These are phyloP conservation scores for Macrophomina tecta DNA, from an alignment of 2,329 filamentous ascomycete species.

Conservation along the genomic window DNA sequence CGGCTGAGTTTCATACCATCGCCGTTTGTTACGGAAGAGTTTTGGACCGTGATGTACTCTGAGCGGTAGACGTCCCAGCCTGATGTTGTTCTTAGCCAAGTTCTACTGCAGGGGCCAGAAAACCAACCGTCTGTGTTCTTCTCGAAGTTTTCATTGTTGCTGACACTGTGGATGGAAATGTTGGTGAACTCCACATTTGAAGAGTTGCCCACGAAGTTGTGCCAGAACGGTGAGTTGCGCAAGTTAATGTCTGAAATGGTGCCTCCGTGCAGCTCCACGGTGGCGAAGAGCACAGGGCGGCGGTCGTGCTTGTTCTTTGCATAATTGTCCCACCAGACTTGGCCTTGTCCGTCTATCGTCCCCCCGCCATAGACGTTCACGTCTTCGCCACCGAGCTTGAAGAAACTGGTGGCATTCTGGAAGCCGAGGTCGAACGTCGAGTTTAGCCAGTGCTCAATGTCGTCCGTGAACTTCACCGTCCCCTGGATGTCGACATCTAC, in stretches of 20 bases:
- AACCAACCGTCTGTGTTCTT: slow-evolving; percentile 16
- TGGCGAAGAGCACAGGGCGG: slow-evolving; percentile 4
- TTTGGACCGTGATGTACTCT: slow-evolving; percentile 65
- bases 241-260: slow-evolving; percentile 1
- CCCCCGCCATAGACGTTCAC: slow-evolving; percentile 72
- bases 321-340: slow-evolving; percentile 69
- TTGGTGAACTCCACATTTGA: slow-evolving; percentile 1
- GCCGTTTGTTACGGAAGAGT: slow-evolving; percentile 68
- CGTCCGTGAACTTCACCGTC: slow-evolving; percentile 62
- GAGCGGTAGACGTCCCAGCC: slow-evolving; percentile 16
- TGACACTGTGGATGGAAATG: slow-evolving; percentile 12
- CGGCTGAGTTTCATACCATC: slow-evolving; percentile 49
- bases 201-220: slow-evolving; percentile 1
- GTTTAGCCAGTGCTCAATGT: slow-evolving; percentile 71
- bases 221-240: slow-evolving; percentile 13
- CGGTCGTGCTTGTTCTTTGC: slow-evolving; percentile 40
- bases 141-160: slow-evolving; percentile 20
- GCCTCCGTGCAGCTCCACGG: background rate
- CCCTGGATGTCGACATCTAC: slow-evolving; percentile 31
- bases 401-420: slow-evolving; percentile 72
- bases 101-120: too few relatives aligned
- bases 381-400: slow-evolving; percentile 68
- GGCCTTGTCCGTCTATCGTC: slow-evolving; percentile 67
- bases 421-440: slow-evolving; percentile 68
- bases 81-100: background rate